phyloP scores from a whole-genome alignment of 192 early-diverging fungal species.

The Backusella westeae region DNA sequence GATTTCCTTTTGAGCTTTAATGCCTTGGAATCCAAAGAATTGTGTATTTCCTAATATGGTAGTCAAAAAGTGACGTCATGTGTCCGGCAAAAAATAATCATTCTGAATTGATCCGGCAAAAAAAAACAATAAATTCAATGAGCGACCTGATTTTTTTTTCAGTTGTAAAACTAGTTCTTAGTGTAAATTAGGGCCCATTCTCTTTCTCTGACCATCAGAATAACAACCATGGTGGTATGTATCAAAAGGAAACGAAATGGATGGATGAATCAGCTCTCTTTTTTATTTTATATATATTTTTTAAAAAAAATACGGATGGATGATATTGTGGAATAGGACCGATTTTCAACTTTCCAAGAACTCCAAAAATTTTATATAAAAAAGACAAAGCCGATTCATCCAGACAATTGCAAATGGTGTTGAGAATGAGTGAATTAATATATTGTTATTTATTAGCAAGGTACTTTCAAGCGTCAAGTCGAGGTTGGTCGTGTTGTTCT shows the following conservation, averaged over 20 bases:
- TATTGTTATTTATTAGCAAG: slow-evolving; percentile 32
- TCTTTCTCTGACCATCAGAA: slow-evolving; percentile 27
- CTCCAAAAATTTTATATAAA: not conserved
- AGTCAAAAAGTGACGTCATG: not conserved
- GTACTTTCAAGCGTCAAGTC: slow-evolving; percentile 88
- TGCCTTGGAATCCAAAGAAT: not conserved
- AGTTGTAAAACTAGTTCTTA: slow-evolving; percentile 7
- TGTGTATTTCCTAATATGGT: not conserved
- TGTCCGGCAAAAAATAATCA: not conserved
- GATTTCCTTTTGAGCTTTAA: not conserved
- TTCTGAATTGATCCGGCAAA: not conserved
- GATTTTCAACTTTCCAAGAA: not conserved
- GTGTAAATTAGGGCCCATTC: slow-evolving; percentile 13
- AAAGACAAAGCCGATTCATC: not conserved
- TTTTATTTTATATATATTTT: not conserved
- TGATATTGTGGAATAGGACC: too few relatives aligned
- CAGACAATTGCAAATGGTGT: not conserved
- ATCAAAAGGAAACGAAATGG: not conserved
- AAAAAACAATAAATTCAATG: not conserved
- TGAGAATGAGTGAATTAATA: not conserved
- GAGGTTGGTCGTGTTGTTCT: slow-evolving; percentile 99
- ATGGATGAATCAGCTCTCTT: slow-evolving; percentile 13
- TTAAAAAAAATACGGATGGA: not conserved
- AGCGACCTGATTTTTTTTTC: not conserved
- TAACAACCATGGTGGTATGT: slow-evolving; percentile 37